These are phyloP conservation scores for Hymenoscyphus fraxineus DNA, from an alignment of 2,329 filamentous ascomycete genomes.

Conservation along the genomic window DNA sequence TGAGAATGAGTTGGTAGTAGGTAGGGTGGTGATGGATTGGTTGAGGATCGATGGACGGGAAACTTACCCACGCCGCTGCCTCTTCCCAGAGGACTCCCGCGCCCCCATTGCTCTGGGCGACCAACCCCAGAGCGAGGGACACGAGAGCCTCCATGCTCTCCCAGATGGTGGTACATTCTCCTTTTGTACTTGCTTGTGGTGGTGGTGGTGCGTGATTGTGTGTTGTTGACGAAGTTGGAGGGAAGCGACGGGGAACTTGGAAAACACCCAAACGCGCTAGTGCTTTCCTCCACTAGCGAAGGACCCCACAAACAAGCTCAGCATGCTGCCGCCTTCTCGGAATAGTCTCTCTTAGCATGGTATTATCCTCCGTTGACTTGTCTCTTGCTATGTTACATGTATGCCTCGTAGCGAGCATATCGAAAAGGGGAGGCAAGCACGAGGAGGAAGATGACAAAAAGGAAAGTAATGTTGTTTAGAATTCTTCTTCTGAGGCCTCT, in stretches of 20 bases:
- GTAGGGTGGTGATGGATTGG: background rate
- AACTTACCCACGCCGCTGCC: no score
- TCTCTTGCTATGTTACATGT: background rate
- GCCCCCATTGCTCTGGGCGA: no score
- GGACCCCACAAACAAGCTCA: background rate
- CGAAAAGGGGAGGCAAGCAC: background rate
- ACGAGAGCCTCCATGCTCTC: no score
- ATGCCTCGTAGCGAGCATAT: background rate
- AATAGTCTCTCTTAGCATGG: background rate
- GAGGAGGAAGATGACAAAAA: no score
- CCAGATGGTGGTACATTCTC: no score
- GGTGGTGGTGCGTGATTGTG: background rate
- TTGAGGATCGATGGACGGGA: no score
- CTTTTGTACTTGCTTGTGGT: background rate
- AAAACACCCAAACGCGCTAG: conserved; percentile 1
- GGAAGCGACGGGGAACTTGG: background rate
- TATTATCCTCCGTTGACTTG: background rate
- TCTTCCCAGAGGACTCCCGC: no score
- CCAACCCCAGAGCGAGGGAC: no score
- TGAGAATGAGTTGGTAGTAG: background rate
- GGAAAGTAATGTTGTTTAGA: background rate
- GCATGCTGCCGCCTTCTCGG: background rate
- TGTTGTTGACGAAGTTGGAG: background rate
- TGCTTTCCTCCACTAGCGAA: background rate
- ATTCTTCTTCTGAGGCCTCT: background rate